Evolutionary conservation across 1,284 basidiomycete species (phyloP), one percentile per base, ranked within the genome.

Genomic region (Apiotrichum gracile): DNA sequence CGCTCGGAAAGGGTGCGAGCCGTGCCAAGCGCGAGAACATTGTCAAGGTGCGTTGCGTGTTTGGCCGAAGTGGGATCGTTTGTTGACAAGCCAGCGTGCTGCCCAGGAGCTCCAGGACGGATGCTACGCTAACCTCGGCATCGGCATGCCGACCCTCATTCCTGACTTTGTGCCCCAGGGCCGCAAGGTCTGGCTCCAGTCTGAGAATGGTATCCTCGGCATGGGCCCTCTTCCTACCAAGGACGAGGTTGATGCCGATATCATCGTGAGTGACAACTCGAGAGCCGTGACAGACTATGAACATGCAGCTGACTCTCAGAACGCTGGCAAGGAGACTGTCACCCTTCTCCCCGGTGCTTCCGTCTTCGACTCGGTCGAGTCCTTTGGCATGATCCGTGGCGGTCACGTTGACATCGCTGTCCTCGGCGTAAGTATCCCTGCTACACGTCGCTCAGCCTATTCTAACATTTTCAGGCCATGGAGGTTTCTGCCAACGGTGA

Each of bases 401-500:
- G 94, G 93, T 12, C 93, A 97, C 74, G 84, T 97, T 55, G 85
- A 97, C 68, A 88, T 96, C 49, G 87, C 92, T 14, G 93, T 97
- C 70, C 84, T 87, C 21, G 85, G 85, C 41, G 29, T 45, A 16
- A 45, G 43, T 45, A 24, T 16, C 4, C 10, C 41, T 96, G 83
- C 16, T 3, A n/a, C n/a, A n/a, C n/a, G n/a, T n/a, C n/a, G n/a
- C 4, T 19, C 4, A 38, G 3, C 21, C 6, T 7, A 7, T 21
- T 5, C 37, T 38, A 25, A 10, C 16, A n/a, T 16, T 17, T 2
- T n/a, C 43, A 45, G 43, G 82, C 93, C 3, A 91, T 97, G 85
- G 86, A 97, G 80, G 92, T 97, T 47, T 91, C 90, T 2, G 84
- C 87, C 62, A 84, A 84, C 22, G 94, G 93, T 55, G 92, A 97